Evolutionary conservation across 2,329 filamentous ascomycete genomes (phyloP).

Genomic region (Aureobasidium lini): DNA sequence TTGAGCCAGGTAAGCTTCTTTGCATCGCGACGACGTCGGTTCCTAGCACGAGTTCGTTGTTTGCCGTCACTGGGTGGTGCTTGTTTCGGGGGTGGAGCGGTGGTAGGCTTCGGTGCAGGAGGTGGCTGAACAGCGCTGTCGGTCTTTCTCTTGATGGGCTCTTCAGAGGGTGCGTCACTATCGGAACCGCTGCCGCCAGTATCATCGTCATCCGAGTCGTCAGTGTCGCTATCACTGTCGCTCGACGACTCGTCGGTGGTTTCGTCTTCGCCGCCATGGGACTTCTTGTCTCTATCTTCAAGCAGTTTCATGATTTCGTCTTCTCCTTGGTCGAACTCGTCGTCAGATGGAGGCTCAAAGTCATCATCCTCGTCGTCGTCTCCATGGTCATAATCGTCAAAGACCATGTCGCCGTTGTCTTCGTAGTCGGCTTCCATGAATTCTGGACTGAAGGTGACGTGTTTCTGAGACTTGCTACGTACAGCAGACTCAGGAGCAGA

Average conservation of each 20-base stretch:
- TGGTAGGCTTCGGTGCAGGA: not conserved
- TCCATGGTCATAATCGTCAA: not conserved
- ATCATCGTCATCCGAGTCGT: slow-evolving; percentile 9
- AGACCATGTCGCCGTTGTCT: slow-evolving; percentile 22
- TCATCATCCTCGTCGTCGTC: slow-evolving; percentile 18
- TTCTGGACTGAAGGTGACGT: slow-evolving; percentile 1
- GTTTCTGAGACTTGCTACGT: not conserved
- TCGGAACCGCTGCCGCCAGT: slow-evolving; percentile 8
- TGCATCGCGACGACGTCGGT: slow-evolving; percentile 44
- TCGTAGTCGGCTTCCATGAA: slow-evolving; percentile 17
- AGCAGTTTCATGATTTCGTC: not conserved
- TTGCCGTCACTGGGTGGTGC: slow-evolving; percentile 44
- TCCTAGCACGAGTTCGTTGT: slow-evolving; percentile 46
- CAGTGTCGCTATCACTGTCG: not conserved
- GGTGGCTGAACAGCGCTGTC: not conserved
- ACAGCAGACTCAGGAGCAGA: not conserved
- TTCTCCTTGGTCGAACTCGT: not conserved
- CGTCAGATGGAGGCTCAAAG: slow-evolving; percentile 6
- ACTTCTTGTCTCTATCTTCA: not conserved
- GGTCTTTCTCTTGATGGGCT: not conserved
- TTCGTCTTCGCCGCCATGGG: not conserved
- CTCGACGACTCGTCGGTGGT: not conserved
- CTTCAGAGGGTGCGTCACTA: slow-evolving; percentile 8
- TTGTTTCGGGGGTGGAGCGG: slow-evolving; percentile 12
- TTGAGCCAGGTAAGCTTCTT: slow-evolving; percentile 48